phyloP scores from a whole-genome alignment of 169 alveolate species.

The Eimeria zaria region DNA sequence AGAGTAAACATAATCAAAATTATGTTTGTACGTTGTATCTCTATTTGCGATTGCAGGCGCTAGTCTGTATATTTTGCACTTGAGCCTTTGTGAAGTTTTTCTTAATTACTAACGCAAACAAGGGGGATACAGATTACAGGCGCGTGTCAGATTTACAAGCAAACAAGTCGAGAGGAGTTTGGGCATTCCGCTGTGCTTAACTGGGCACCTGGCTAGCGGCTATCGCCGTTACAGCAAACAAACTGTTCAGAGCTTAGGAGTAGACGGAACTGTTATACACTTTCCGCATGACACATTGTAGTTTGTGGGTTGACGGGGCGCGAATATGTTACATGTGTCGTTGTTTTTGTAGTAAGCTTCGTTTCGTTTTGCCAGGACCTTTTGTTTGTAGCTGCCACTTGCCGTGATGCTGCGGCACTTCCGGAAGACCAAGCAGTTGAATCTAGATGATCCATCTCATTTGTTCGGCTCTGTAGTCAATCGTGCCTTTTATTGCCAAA shows the following conservation, averaged over 20 bases:
- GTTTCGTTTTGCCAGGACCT: not conserved
- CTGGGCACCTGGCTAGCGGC: not conserved
- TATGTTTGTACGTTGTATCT: no score
- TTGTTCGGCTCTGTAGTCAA: not conserved
- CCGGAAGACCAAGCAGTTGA: not conserved
- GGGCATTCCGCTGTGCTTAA: not conserved
- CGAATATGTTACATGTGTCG: not conserved
- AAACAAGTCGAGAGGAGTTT: not conserved
- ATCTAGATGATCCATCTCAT: not conserved
- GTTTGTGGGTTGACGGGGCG: not conserved
- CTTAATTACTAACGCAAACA: not conserved
- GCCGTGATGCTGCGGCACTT: not conserved
- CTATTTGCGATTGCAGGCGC: no score
- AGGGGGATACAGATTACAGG: not conserved
- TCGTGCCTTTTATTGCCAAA: not conserved
- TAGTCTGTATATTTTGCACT: no score
- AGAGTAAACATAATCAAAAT: no score
- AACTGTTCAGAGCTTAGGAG: not conserved
- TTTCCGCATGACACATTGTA: not conserved
- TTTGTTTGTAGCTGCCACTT: not conserved
- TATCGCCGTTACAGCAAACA: not conserved
- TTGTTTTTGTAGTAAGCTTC: not conserved
- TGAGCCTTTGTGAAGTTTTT: no score
- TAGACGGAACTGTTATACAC: not conserved
- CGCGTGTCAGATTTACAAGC: not conserved